Conservation (phyloP, 306 rosid genomes). For the Astragalus glycyphyllos region DNA sequence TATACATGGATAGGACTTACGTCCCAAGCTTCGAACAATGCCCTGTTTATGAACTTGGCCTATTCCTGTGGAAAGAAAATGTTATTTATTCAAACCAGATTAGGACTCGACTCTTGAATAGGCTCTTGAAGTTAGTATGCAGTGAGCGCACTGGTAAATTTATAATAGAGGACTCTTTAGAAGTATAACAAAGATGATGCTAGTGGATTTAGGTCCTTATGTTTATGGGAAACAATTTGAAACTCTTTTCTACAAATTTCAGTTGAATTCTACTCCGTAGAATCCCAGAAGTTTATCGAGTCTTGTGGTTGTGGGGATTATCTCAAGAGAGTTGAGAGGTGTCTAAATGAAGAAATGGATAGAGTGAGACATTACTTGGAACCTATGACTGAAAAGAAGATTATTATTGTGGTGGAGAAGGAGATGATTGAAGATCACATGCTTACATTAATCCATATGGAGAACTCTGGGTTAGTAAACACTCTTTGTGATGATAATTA, state of each 20-base stretch:
- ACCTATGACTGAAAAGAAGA: conserved; percentile 68
- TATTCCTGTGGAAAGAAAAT: conserved; percentile 83
- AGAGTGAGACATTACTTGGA: conserved; percentile 89
- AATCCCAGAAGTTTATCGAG: conserved; percentile 79
- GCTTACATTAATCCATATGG: conserved; percentile 80
- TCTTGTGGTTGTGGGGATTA: conserved; percentile 83
- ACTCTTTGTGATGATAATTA: conserved; percentile 82
- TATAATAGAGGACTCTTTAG: conserved; percentile 74
- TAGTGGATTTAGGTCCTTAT: conserved; percentile 78
- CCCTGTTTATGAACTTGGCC: conserved; percentile 81
- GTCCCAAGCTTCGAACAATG: conserved; percentile 63
- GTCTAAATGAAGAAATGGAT: conserved; percentile 79
- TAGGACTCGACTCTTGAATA: conserved; percentile 63
- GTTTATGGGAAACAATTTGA: conserved; percentile 79
- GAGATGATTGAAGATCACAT: conserved; percentile 88
- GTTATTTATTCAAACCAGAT: conserved; percentile 69
- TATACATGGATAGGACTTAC: conserved; percentile 95
- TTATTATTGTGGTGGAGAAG: conserved; percentile 73
- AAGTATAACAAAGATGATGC: conserved; percentile 72
- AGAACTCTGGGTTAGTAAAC: conserved; percentile 78
- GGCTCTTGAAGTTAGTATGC: conserved; percentile 68
- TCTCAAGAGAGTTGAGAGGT: conserved; percentile 77
- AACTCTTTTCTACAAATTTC: conserved; percentile 73
- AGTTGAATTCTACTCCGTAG: conserved; percentile 71
- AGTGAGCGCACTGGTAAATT: conserved; percentile 77